Evolutionary conservation across 2,329 filamentous ascomycete genomes (phyloP), one percentile per base, ranked within the genome.

Genomic region (Ophiosphaerella korrae): DNA sequence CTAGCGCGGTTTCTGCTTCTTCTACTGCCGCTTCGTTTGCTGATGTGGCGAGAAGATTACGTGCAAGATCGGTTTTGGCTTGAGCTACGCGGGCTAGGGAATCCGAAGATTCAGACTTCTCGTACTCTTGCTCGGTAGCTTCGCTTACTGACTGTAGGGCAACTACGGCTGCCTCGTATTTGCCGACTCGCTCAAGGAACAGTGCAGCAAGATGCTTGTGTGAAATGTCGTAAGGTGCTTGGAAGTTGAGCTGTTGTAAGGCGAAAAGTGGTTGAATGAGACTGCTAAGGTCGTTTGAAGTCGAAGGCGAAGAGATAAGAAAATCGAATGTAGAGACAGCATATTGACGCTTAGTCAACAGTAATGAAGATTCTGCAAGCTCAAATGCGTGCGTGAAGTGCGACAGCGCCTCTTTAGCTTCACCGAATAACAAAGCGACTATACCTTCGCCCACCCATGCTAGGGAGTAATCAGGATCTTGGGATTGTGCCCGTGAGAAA

Each of bases 381-480:
- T 96, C 92, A 77, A 96, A 94, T 0, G 94, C 93, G 69, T 99
- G 94, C 1, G 90, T 92, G 68, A 97, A 96, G 8, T 97, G 83
- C 9, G 87, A 86, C 18, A 90, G 82, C 1, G 93, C 92, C 74
- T 97, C 92, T 53, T 84, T 85, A 0, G 77, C 63, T 55, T 96
- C 88, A 1, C 90, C 92, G 42, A 84, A 83, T 24, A 93, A 77
- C 13, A 92, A 80, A 3, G 94, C 92, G 45, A 97, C 82, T 23
- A 96, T 82, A 0, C 90, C 93, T 74, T 97, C 93, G 1, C 94
- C 94, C 7, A 97, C 78, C 95, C 94, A 99, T 13, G 92, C 93
- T 66, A 93, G 86, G 0, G 92, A 87, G 67, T 93, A 96, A 58
- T 97, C 93, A 0, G 95, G 94, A 70, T 99, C 95, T 3, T 89